Evolutionary conservation across 208 protist species (phyloP), one percentile per base, ranked within the genome.

Genomic region (Herpetomonas samuelpessoai): DNA sequence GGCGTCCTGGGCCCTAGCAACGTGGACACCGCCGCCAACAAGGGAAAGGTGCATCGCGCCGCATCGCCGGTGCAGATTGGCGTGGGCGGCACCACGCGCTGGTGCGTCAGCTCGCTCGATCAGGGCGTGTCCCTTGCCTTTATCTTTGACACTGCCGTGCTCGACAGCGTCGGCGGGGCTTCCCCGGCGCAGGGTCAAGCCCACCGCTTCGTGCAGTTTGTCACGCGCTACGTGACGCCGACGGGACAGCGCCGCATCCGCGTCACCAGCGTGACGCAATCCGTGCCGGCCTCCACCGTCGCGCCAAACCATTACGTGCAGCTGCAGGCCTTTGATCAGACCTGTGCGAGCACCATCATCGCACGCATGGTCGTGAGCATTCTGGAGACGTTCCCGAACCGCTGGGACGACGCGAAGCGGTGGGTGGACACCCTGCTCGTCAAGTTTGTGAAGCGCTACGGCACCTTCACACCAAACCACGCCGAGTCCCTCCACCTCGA

Each of bases 351-450:
- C 0, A 87, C 85, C 9, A 68, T 92, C 29, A 73, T 92, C 45
- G 80, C 85, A 1, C 85, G 88, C 45, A 86, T 95, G 67, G 83
- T 76, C 3, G 79, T 92, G 31, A 76, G 68, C 55, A 76, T 90
- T 9, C 41, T 95, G 0, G 85, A 95, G 68, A 66, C 74, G 52
- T 68, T 80, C 54, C 81, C 83, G 4, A 76, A 63, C 26, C 76
- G 79, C 62, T 95, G 79, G 81, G 84, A 93, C 26, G 95, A 98
- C 52, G 89, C 98, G 16, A 91, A 98, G 57, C 84, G 98, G 28
- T 99, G 98, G 97, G 58, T 99, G 4, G 98, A 99, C 71, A 93
- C 93, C 22, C 86, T 98, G 66, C 83, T 99, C 1, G 99, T 99
- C 53, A 79, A 87, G 38, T 94, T 99, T 47, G 96, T 99, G 26